Base-by-base conservation (phyloP, 1,139 yeast genomes). In the Debaryomyces singareniensis region DNA sequence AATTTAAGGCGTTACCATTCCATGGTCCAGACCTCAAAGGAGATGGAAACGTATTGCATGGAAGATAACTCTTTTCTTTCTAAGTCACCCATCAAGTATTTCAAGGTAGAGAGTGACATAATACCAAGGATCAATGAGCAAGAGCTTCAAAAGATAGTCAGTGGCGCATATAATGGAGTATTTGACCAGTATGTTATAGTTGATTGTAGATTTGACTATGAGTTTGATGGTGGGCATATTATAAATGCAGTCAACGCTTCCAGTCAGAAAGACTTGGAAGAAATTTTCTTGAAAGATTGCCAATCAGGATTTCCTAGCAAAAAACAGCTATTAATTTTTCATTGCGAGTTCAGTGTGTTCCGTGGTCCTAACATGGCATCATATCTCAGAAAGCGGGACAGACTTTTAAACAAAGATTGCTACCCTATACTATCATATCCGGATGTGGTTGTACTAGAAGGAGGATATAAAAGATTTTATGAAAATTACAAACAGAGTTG, bases 361-460 rank as follows among this genome's bases (percentile, higher is more conserved):
- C 70, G 98, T 36, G 96, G 97, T 7, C 98, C 98, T 3, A 66
- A 83, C 29, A 77, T 91, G 82, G 97, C 97, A 1, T 67, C 79
- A 35, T 89, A 86, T 51, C 67, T 91, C 35, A 68, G 98, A 40
- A 80, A 80, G 40, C 71, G 84, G 42, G 98, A 91, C 58, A 71
- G 98, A 36, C 71, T 71, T 28, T 45, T 75, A 30, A 87, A 89
- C 51, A 70, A 76, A 39, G 77, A 78, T 33, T 64, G 71, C 39
- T 93, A 91, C 55, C 98, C 98, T 1, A 62, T 68, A 38, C 64
- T 91, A 35, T 74, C 73, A 39, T 91, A 79, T 49, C 98, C 98
- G 2, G 96, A 91, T 57, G 75, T 91, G 29, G 78, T 85, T 24
- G 76, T 91, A 24, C 66, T 91, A 29, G 85, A 86, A 43, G 98